Evolutionary conservation across 768 basidiomycete genomes (phyloP).

Genomic region (Wakefieldia striispora): DNA sequence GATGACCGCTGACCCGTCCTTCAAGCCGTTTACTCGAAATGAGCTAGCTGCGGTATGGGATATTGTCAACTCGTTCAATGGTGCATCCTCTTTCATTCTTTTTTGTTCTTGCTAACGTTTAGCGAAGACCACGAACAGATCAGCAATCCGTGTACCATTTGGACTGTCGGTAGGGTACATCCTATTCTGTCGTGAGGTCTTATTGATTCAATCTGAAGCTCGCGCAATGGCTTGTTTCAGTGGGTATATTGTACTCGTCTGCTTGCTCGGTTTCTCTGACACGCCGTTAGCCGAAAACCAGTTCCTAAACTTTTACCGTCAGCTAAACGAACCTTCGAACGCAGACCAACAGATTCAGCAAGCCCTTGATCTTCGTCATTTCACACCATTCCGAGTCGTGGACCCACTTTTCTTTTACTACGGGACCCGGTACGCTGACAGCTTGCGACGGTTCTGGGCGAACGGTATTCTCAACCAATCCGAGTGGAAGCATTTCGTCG

Average conservation of each 20-base stretch:
- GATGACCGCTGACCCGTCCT: constrained; percentile 14
- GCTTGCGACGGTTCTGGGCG: constrained; percentile 14
- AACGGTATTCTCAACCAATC: constrained; percentile 8
- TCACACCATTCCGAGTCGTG: neutral
- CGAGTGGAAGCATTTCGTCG: constrained; percentile 10
- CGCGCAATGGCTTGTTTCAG: constrained; percentile 13
- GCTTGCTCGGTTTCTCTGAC: neutral
- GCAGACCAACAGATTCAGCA: constrained; percentile 6
- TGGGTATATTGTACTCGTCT: neutral
- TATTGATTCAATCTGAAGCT: constrained; percentile 6
- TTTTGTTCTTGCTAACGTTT: neutral
- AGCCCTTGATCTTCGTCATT: neutral
- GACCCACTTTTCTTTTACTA: constrained; percentile 2
- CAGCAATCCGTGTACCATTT: constrained; percentile 2
- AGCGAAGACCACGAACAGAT: neutral
- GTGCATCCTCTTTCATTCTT: neutral
- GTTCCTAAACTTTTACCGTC: constrained; percentile 12
- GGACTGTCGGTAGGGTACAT: constrained; percentile 11
- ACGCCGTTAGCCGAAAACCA: constrained; percentile 8
- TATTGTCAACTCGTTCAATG: constrained; percentile 13
- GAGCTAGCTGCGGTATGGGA: constrained; percentile 12
- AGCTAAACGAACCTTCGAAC: constrained; percentile 8
- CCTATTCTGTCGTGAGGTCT: neutral
- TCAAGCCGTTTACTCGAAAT: constrained; percentile 12
- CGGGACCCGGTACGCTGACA: constrained; percentile 3